phyloP scores from a whole-genome alignment of 75 land plant species.

The Cupressus sempervirens region DNA sequence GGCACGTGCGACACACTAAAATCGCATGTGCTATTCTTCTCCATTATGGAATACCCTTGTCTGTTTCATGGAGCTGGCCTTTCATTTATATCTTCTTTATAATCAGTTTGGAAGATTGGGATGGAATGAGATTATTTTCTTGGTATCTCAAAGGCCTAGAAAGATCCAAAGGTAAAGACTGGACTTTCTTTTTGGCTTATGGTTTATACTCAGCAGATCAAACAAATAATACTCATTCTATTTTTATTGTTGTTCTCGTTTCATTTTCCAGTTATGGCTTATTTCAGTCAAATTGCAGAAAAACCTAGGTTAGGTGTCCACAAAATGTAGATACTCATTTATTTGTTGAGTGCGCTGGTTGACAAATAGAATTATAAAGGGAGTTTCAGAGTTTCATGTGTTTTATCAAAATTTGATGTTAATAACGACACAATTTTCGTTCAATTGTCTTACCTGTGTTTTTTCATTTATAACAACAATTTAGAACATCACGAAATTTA shows the following conservation, averaged over 20 bases:
- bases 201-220: neutral
- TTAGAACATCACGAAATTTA: neutral
- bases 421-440: neutral
- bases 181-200: neutral
- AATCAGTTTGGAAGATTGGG: neutral
- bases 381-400: too few species aligned
- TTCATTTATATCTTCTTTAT: neutral
- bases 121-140: neutral
- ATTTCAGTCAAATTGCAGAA: too few species aligned
- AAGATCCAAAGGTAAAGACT: neutral
- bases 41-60: constrained; percentile 29
- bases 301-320: too few species aligned
- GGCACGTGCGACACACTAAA: constrained; percentile 27
- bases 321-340: too few species aligned
- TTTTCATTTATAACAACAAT: neutral
- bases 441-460: neutral
- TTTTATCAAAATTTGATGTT: too few species aligned
- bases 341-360: too few species aligned
- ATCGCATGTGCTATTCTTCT: constrained; percentile 41
- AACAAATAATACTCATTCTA: neutral
- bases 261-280: too few species aligned
- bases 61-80: neutral
- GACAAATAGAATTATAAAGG: too few species aligned
- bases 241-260: neutral
- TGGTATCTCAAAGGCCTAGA: neutral